Percentiles rank a stretch among this genome's conserved stretches.
Evolutionary conservation across 306 rosid species (phyloP).

Genomic region (Boehmeria nivea): DNA sequence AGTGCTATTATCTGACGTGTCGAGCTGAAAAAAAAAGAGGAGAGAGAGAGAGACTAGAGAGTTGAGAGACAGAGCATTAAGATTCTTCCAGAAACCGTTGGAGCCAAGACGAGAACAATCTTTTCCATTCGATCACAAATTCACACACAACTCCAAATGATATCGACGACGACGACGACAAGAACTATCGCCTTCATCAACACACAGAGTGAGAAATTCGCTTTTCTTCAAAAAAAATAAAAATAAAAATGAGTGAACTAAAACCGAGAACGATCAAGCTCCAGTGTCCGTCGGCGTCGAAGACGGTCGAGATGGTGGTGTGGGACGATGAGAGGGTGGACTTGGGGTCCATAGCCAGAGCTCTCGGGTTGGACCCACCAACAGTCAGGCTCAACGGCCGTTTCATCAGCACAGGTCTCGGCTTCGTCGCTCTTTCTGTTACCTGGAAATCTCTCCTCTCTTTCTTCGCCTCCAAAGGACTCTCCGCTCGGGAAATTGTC

Average conservation of each 20-base stretch:
- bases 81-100: constrained; percentile 37
- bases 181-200: no score
- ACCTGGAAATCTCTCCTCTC: constrained; percentile 76
- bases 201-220: no score
- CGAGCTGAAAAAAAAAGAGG: no score
- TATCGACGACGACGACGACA: no score
- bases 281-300: constrained; percentile 48
- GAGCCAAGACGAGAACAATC: constrained; percentile 6
- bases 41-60: no score
- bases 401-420: constrained; percentile 64
- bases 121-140: no score
- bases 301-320: constrained; percentile 19
- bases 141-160: no score
- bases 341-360: constrained; percentile 56
- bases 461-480: constrained; percentile 61
- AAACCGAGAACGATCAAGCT: constrained; percentile 39
- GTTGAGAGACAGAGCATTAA: no score
- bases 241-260: constrained; percentile 15
- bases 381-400: constrained; percentile 65
- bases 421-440: constrained; percentile 53
- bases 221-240: no score
- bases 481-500: constrained; percentile 47
- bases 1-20: no score
- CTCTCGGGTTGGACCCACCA: constrained; percentile 60
- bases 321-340: constrained; percentile 51